Conservation (phyloP, 2,329 filamentous ascomycete species). For the Aschersonia sp. region DNA sequence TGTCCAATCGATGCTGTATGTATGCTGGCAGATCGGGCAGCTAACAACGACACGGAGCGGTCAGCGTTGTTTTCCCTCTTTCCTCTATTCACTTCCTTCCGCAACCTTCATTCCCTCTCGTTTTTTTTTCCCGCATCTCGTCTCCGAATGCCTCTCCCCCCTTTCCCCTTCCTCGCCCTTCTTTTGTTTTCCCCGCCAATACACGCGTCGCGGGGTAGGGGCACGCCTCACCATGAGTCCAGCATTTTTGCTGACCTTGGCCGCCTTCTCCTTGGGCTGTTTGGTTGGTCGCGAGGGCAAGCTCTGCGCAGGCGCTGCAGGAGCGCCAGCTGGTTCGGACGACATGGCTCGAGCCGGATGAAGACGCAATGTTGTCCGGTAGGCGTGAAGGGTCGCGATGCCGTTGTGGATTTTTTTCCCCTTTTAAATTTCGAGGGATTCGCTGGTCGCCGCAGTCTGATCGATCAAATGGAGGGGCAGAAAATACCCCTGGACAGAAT, state of each 20-base stretch:
- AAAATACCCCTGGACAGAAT: conserved; percentile 7
- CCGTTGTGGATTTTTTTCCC: background rate
- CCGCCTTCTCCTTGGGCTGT: conserved; percentile 20
- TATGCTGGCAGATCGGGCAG: conserved; percentile 50
- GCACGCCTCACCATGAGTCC: conserved; percentile 28
- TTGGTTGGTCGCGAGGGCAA: conserved; percentile 21
- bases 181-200: no score
- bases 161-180: no score
- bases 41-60: conserved; percentile 7
- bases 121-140: no score
- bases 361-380: background rate
- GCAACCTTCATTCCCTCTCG: no score
- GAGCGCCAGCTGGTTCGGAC: conserved; percentile 20
- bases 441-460: no score
- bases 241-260: conserved; percentile 43
- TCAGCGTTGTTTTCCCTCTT: background rate
- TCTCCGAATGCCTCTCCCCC: no score
- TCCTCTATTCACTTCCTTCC: background rate
- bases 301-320: conserved; percentile 18
- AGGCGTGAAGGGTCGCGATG: conserved; percentile 5
- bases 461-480: conserved; percentile 12
- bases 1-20: conserved; percentile 66
- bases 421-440: background rate
- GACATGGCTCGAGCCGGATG: conserved; percentile 16
- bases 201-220: no score